A percentile compares a stretch with the other conserved stretches of the same genome.
These are phyloP conservation scores for Suillus variegatus DNA, from an alignment of 768 basidiomycete species.

Conservation along the genomic window DNA sequence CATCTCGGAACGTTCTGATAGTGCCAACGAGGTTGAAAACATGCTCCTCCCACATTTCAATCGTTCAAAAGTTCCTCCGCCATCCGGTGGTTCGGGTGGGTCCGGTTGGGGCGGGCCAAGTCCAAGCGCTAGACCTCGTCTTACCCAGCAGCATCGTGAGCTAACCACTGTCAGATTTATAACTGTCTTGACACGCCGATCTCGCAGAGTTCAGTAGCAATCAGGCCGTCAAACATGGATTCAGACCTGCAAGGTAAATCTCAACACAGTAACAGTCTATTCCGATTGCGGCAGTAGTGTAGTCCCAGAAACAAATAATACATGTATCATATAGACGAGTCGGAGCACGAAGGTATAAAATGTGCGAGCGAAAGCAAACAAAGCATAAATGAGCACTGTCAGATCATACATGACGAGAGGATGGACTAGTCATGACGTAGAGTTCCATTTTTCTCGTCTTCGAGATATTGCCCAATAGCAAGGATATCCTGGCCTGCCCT, in stretches of 20 bases:
- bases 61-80: conserved; percentile 21
- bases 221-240: conserved; percentile 43
- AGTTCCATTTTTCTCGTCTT: conserved; percentile 78
- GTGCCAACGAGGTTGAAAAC: conserved; percentile 73
- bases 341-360: conserved; percentile 16
- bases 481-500: conserved; percentile 78
- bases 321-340: conserved; percentile 20
- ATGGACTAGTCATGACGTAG: conserved; percentile 40
- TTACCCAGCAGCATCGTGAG: conserved; percentile 30
- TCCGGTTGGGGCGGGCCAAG: conserved; percentile 43
- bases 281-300: conserved; percentile 17
- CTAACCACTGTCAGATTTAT: conserved; percentile 4
- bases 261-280: conserved; percentile 4
- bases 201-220: conserved; percentile 42
- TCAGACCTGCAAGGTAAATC: conserved; percentile 44
- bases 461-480: conserved; percentile 85
- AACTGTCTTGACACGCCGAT: not conserved
- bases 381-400: conserved; percentile 7
- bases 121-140: conserved; percentile 23
- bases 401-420: conserved; percentile 6
- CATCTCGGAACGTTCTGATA: conserved; percentile 62
- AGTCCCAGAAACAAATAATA: conserved; percentile 23
- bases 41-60: conserved; percentile 42
- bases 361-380: conserved; percentile 13
- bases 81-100: conserved; percentile 31